Evolutionary conservation across 768 basidiomycete genomes (phyloP).

Genomic region (Podaxis sp.): DNA sequence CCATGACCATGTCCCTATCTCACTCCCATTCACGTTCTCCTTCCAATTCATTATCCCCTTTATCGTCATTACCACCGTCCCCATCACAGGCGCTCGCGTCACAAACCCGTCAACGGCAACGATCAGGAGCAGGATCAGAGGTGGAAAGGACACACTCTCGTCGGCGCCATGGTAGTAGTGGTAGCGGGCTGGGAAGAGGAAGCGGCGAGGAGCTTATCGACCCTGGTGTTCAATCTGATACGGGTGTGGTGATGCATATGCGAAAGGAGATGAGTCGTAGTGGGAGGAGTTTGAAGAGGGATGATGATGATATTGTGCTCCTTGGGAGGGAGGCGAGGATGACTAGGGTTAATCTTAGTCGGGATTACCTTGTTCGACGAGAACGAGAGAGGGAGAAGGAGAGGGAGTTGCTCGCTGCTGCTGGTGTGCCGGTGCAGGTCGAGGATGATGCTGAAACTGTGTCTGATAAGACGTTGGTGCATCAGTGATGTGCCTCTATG

Average conservation of each 20-base stretch:
- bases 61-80: background rate
- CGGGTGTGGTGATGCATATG: background rate
- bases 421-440: background rate
- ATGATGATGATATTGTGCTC: constrained; percentile 9
- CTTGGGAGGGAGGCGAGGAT: background rate
- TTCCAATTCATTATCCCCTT: background rate
- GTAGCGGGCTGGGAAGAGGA: background rate
- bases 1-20: constrained; percentile 3
- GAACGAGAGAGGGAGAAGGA: background rate
- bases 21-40: background rate
- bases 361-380: constrained; percentile 1
- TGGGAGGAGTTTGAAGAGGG: background rate
- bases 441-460: constrained; percentile 10
- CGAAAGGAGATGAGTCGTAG: background rate
- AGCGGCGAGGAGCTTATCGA: background rate
- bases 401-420: too few species aligned
- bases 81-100: background rate
- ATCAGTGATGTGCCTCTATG: constrained; percentile 8
- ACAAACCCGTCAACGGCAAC: background rate
- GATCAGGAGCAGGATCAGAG: background rate
- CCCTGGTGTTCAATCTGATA: background rate
- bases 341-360: constrained; percentile 4
- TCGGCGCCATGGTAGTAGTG: too few species aligned
- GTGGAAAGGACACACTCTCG: background rate
- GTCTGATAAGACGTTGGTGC: constrained; percentile 10